phyloP scores from a whole-genome alignment of 2,329 filamentous ascomycete genomes.

The Epichloe festucae region DNA sequence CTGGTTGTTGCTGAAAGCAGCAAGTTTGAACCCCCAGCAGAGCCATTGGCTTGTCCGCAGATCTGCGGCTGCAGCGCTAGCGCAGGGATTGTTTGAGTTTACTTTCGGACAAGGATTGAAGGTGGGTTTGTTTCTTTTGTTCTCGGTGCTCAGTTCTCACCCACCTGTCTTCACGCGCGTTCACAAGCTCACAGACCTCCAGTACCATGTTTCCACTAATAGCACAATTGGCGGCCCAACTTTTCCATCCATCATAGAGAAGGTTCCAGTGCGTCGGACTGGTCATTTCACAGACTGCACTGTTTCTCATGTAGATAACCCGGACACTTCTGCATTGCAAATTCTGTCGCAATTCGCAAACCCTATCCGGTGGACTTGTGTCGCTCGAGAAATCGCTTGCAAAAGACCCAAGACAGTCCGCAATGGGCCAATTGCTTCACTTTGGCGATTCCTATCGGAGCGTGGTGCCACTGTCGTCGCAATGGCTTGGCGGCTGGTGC shows the following conservation, averaged over 20 bases:
- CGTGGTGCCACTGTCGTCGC: not conserved
- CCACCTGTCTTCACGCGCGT: not conserved
- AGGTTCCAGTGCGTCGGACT: not conserved
- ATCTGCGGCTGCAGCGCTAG: slow-evolving; percentile 10
- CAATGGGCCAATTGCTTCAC: not conserved
- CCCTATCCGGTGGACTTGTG: not conserved
- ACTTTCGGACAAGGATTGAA: not conserved
- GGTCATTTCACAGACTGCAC: not conserved
- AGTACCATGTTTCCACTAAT: not conserved
- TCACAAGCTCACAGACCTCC: not conserved
- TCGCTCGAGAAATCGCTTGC: not conserved
- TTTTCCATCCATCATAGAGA: not conserved
- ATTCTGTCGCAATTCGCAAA: not conserved
- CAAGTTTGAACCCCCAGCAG: not conserved
- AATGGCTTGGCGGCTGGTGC: not conserved
- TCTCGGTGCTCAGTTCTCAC: too few species aligned
- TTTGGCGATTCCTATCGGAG: not conserved
- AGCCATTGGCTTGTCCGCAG: slow-evolving; percentile 13
- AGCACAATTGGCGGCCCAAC: not conserved
- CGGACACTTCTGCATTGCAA: not conserved
- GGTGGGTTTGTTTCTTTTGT: not conserved
- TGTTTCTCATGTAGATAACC: not conserved
- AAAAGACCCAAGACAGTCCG: not conserved
- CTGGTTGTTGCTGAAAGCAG: slow-evolving; percentile 1
- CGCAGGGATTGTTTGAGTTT: slow-evolving; percentile 8